Conservation (phyloP, 768 basidiomycete species). For the Mycena polygramma region DNA sequence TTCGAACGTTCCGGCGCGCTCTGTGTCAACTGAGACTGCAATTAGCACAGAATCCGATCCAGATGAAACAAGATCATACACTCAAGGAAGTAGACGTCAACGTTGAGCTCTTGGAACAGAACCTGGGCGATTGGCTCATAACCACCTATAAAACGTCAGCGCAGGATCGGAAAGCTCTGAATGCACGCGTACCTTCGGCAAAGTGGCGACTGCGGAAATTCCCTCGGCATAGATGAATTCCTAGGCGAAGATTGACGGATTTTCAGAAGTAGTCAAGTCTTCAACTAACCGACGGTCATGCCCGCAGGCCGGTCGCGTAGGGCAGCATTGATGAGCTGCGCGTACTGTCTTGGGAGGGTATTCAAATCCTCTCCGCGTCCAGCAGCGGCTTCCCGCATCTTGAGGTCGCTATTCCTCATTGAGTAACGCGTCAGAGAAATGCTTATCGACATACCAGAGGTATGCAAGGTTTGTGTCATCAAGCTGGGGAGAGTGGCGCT, state of each 20-base stretch:
- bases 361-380: constrained; percentile 54
- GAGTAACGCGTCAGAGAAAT: background rate
- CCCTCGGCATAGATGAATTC: constrained; percentile 54
- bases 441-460: constrained; percentile 24
- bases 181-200: constrained; percentile 44
- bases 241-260: background rate
- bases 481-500: constrained; percentile 10
- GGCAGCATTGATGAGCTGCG: constrained; percentile 55
- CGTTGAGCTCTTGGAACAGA: constrained; percentile 55
- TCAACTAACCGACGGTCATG: constrained; percentile 48
- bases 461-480: constrained; percentile 40
- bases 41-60: background rate
- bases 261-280: background rate
- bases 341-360: constrained; percentile 57
- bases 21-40: constrained; percentile 46
- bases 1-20: constrained; percentile 55
- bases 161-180: background rate
- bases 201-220: constrained; percentile 49
- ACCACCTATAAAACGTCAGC: constrained; percentile 43
- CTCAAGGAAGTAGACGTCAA: constrained; percentile 55
- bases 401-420: constrained; percentile 30
- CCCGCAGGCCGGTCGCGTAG: constrained; percentile 53
- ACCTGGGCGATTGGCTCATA: constrained; percentile 53
- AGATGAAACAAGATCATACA: constrained; percentile 35
- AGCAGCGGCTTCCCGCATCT: constrained; percentile 40